phyloP scores from a whole-genome alignment of 331 rosid species.

The Rosa hybrid region DNA sequence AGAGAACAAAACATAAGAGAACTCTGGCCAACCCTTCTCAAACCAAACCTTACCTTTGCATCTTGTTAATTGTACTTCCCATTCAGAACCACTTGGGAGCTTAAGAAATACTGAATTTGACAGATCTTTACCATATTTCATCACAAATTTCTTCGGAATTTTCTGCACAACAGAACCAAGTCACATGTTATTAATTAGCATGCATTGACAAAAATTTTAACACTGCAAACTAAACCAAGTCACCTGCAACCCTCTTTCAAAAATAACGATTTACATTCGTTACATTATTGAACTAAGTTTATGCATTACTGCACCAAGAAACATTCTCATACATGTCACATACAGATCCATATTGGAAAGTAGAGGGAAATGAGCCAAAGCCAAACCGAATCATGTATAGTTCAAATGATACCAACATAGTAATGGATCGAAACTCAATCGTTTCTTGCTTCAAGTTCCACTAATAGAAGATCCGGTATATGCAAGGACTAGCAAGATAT shows the following conservation, averaged over 20 bases:
- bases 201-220: too few relatives aligned
- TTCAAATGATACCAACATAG: not conserved
- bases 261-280: not conserved
- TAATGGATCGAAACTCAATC: not conserved
- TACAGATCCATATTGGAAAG: too few relatives aligned
- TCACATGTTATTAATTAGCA: not conserved
- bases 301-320: not conserved
- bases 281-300: too few relatives aligned
- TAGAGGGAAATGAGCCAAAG: too few relatives aligned
- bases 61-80: constrained; percentile 19
- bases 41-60: constrained; percentile 32
- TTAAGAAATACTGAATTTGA: constrained; percentile 25
- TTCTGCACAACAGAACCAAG: not conserved
- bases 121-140: constrained; percentile 25
- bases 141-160: constrained; percentile 26
- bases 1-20: constrained; percentile 26
- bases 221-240: not conserved
- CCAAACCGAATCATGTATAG: too few relatives aligned
- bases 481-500: not conserved
- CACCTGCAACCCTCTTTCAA: not conserved
- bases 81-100: constrained; percentile 34
- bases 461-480: not conserved
- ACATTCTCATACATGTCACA: too few relatives aligned
- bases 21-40: constrained; percentile 26
- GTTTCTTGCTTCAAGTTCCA: not conserved